Conservation (phyloP, 1,284 basidiomycete species). For the Apiotrichum gamsii region DNA sequence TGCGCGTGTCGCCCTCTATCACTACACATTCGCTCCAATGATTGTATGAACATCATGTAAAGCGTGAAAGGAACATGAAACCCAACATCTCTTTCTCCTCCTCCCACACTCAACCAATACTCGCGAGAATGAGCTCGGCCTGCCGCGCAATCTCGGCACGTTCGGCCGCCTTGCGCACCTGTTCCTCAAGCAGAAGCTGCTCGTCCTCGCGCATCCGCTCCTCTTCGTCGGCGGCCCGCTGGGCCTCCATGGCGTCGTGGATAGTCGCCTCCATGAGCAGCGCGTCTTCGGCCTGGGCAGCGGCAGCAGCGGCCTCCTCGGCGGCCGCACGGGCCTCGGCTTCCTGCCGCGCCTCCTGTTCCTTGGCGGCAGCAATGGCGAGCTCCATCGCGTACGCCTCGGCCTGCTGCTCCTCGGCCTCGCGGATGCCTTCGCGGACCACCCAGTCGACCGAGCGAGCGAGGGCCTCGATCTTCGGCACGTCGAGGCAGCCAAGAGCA, state of each 20-base stretch:
- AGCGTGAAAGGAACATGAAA: neutral
- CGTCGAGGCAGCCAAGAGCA: slow-evolving; percentile 43
- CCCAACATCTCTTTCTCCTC: neutral
- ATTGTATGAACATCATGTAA: no score
- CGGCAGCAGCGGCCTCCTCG: slow-evolving; percentile 26
- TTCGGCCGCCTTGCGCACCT: slow-evolving; percentile 33
- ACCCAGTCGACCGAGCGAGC: slow-evolving; percentile 40
- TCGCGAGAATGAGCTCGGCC: slow-evolving; percentile 41
- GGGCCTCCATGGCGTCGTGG: slow-evolving; percentile 38
- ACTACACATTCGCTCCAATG: no score
- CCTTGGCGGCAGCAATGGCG: slow-evolving; percentile 36
- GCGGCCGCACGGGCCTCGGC: slow-evolving; percentile 29
- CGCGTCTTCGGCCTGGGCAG: slow-evolving; percentile 36
- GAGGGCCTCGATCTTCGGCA: slow-evolving; percentile 39
- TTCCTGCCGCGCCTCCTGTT: slow-evolving; percentile 36
- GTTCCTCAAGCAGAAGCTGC: slow-evolving; percentile 31
- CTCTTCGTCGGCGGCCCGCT: slow-evolving; percentile 34
- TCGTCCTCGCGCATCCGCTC: slow-evolving; percentile 33
- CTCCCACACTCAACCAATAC: slow-evolving; percentile 18
- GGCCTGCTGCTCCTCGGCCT: slow-evolving; percentile 36
- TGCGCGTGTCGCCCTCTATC: neutral
- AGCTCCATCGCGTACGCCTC: slow-evolving; percentile 36
- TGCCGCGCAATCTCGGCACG: slow-evolving; percentile 36
- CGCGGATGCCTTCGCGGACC: slow-evolving; percentile 36
- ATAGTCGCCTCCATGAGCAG: slow-evolving; percentile 40